phyloP scores from a whole-genome alignment of 2,329 filamentous ascomycete species.

The Calonectria pseudoturangicola region DNA sequence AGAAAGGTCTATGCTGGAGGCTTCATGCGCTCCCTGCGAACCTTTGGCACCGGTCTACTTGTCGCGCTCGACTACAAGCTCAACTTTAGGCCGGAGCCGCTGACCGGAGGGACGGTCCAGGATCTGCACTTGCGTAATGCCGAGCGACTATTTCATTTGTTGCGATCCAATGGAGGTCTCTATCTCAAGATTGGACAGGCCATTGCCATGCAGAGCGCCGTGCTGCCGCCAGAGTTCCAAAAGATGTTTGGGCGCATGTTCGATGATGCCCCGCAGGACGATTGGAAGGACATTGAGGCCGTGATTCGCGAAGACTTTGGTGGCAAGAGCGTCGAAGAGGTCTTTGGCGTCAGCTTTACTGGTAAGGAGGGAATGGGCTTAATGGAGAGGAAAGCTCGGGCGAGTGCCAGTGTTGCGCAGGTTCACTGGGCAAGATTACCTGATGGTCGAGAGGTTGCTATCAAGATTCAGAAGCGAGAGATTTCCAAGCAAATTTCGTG shows the following conservation, averaged over 20 bases:
- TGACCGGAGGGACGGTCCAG: conserved; percentile 81
- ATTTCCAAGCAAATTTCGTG: conserved; percentile 93
- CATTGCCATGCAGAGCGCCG: conserved; percentile 97
- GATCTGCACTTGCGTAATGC: conserved; percentile 91
- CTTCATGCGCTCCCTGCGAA: conserved; percentile 85
- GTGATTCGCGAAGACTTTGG: conserved; percentile 93
- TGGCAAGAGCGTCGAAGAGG: conserved; percentile 86
- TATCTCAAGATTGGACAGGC: conserved; percentile 99
- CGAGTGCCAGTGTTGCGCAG: conserved; percentile 94
- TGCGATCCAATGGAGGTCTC: conserved; percentile 90
- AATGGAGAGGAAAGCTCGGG: conserved; percentile 77
- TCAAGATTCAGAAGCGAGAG: conserved; percentile 98
- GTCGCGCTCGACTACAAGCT: conserved; percentile 96
- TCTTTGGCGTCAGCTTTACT: conserved; percentile 91
- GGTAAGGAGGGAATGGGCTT: conserved; percentile 80
- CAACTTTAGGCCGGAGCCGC: conserved; percentile 90
- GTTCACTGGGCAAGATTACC: conserved; percentile 93
- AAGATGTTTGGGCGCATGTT: conserved; percentile 98
- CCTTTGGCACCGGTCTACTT: conserved; percentile 85
- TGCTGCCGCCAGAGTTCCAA: conserved; percentile 95
- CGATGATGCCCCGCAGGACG: conserved; percentile 95
- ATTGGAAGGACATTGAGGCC: conserved; percentile 88
- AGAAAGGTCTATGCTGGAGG: conserved; percentile 85
- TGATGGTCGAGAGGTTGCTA: conserved; percentile 92
- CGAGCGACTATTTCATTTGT: conserved; percentile 85